Evolutionary conservation across 352 stramenopile genomes (phyloP).

Genomic region (Phytophthora fragariaefolia): DNA sequence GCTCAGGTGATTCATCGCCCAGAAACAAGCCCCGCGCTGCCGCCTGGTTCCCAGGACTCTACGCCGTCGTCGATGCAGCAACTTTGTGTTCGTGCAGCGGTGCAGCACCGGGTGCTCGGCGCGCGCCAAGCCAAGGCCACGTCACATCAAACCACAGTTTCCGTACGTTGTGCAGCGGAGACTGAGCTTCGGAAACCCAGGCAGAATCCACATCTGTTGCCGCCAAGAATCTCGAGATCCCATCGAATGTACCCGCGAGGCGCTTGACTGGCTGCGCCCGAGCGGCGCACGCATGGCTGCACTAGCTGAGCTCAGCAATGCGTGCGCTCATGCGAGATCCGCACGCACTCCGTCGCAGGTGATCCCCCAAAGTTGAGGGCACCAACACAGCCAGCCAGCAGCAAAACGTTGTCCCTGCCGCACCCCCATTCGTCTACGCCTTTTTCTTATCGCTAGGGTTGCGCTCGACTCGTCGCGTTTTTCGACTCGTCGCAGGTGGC

Average conservation of each 20-base stretch:
- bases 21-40: slow-evolving; percentile 13
- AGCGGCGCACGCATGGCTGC: too few relatives aligned
- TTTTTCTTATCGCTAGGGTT: slow-evolving; percentile 1
- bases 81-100: neutral
- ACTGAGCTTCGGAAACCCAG: too few relatives aligned
- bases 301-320: too few relatives aligned
- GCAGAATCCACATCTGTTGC: neutral
- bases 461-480: slow-evolving; percentile 27
- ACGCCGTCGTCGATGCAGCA: slow-evolving; percentile 22
- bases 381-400: too few relatives aligned
- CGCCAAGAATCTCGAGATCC: neutral
- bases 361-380: too few relatives aligned
- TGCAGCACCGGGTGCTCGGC: too few relatives aligned
- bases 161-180: slow-evolving; percentile 1
- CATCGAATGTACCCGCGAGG: neutral
- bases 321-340: neutral
- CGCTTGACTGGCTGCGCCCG: neutral
- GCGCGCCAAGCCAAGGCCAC: neutral
- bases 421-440: slow-evolving; percentile 27
- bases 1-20: slow-evolving; percentile 14
- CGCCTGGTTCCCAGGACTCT: slow-evolving; percentile 19
- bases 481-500: slow-evolving; percentile 32
- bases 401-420: too few relatives aligned
- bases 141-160: neutral
- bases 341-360: neutral